These are phyloP conservation scores for Aspergillus calidoustus DNA, from an alignment of 2,329 filamentous ascomycete species.

Conservation along the genomic window DNA sequence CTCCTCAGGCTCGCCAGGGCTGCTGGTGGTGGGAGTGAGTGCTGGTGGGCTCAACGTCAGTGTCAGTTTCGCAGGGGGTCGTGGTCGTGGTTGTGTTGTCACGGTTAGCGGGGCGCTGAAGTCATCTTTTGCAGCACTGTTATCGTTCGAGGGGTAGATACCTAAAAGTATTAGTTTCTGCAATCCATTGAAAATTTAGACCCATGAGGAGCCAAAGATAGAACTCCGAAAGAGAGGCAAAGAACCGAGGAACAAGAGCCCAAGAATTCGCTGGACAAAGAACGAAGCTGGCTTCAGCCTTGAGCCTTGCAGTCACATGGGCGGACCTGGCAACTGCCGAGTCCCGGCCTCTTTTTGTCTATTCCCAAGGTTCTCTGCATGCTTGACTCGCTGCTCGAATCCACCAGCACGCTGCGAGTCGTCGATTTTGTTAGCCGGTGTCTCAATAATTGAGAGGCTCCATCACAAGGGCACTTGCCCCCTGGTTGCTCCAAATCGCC, in stretches of 20 bases:
- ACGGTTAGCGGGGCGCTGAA: no score
- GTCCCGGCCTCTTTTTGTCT: neutral
- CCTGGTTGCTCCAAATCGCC: neutral
- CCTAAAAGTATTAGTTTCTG: no score
- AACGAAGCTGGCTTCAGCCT: neutral
- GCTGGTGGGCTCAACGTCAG: no score
- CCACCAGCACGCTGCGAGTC: neutral
- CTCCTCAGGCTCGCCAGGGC: no score
- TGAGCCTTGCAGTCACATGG: neutral
- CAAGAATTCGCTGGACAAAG: neutral
- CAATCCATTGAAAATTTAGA: neutral
- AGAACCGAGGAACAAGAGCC: neutral
- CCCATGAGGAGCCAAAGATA: neutral
- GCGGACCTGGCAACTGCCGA: neutral
- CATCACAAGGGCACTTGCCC: neutral
- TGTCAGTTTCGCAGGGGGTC: no score
- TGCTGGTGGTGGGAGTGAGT: no score
- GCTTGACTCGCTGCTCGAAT: neutral
- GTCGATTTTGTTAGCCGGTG: neutral
- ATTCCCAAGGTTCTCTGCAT: neutral
- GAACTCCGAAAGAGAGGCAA: neutral
- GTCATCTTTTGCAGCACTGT: neutral
- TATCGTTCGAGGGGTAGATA: neutral
- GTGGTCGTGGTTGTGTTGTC: no score
- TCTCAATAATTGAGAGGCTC: neutral